Percentiles rank a stretch among this genome's conserved stretches.
Conservation (phyloP, 164 flowering plant species). For the Warburgia ugandensis region DNA sequence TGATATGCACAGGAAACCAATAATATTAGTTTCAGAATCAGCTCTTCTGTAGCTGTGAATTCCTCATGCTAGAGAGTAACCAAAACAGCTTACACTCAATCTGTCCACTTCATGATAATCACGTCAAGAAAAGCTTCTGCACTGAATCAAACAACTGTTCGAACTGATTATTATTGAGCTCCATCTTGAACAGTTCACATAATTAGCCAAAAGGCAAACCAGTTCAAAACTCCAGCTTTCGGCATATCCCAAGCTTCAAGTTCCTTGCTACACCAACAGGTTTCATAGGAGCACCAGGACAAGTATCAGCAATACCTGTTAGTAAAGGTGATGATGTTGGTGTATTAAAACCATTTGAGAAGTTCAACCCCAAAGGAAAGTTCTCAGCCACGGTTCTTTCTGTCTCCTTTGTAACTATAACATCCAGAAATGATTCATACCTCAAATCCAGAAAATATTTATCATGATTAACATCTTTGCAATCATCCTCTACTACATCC, state of each 20-base stretch:
- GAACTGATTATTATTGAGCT: no score
- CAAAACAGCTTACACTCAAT: no score
- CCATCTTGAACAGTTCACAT: no score
- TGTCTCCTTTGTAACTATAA: constrained; percentile 27
- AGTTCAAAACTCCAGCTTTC: constrained; percentile 57
- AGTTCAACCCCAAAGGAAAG: constrained; percentile 1
- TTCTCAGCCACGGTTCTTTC: constrained; percentile 25
- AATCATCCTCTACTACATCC: constrained; percentile 1
- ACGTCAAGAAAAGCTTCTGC: no score
- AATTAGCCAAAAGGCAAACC: no score
- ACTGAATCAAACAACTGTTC: no score
- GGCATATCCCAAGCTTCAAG: constrained; percentile 28
- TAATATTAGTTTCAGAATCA: no score
- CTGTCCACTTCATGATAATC: no score
- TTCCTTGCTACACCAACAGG: constrained; percentile 19
- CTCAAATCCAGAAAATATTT: constrained; percentile 35
- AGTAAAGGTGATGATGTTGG: constrained; percentile 25
- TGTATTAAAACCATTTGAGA: constrained; percentile 25
- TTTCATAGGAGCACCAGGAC: constrained; percentile 66
- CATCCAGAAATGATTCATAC: constrained; percentile 39
- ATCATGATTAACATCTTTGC: constrained; percentile 26
- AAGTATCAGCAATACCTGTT: constrained; percentile 46
- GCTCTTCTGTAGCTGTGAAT: no score
- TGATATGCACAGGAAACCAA: no score
- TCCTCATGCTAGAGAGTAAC: no score